Percentiles rank a stretch among this genome's conserved stretches.
Conservation (phyloP, 139 green algal species). For the Trebouxia sp. region DNA sequence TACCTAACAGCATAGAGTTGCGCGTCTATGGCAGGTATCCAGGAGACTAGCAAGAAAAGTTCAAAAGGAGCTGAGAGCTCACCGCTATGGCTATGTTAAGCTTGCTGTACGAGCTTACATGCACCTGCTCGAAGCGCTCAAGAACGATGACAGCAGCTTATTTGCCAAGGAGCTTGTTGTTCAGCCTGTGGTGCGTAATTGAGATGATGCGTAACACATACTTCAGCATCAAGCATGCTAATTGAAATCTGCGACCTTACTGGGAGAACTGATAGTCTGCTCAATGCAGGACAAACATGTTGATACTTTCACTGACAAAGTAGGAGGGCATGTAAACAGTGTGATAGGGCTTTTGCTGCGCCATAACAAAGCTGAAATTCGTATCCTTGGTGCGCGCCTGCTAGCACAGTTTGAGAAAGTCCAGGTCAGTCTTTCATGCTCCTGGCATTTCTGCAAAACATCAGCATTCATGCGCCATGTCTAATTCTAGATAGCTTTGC, state of each 20-base stretch:
- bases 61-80: constrained; percentile 40
- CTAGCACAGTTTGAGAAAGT: constrained; percentile 41
- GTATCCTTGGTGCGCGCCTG: constrained; percentile 43
- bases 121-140: constrained; percentile 38
- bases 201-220: too few relatives aligned
- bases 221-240: neutral
- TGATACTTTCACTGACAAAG: constrained; percentile 20
- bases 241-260: neutral
- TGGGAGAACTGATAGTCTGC: neutral
- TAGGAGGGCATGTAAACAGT: constrained; percentile 39
- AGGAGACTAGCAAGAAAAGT: constrained; percentile 50
- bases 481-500: too few relatives aligned
- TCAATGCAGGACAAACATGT: constrained; percentile 27
- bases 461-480: too few relatives aligned
- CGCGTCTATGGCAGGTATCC: constrained; percentile 43
- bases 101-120: constrained; percentile 48
- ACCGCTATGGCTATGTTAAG: constrained; percentile 46
- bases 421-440: too few relatives aligned
- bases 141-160: constrained; percentile 30
- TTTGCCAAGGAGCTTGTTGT: constrained; percentile 53
- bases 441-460: neutral
- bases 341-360: constrained; percentile 42
- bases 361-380: constrained; percentile 21
- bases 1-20: too few relatives aligned
- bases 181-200: constrained; percentile 30